A percentile compares a stretch with the other conserved stretches of the same genome.
These are phyloP conservation scores for Pleurozium schreberi DNA, from an alignment of 225 moss, liverwort and hornwort species.

Conservation along the genomic window DNA sequence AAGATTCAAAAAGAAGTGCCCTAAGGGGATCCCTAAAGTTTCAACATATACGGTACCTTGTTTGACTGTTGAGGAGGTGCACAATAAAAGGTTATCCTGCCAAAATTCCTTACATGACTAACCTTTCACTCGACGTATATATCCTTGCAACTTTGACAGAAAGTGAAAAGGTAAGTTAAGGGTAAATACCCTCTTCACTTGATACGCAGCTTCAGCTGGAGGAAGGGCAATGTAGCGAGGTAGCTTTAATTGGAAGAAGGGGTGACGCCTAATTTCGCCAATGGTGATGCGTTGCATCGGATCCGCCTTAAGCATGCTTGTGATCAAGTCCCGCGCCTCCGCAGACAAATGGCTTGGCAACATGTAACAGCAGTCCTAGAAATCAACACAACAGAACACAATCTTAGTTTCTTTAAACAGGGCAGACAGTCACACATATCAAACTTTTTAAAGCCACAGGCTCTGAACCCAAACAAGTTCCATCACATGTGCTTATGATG, in stretches of 20 bases:
- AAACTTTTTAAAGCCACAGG: neutral
- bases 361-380: conserved; percentile 48
- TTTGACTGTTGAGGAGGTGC: neutral
- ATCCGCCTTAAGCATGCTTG: conserved; percentile 56
- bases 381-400: neutral
- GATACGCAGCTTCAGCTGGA: conserved; percentile 31
- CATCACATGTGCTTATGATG: neutral
- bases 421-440: no score
- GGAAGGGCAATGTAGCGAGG: conserved; percentile 44
- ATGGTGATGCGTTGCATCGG: conserved; percentile 56
- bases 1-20: neutral
- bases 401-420: neutral
- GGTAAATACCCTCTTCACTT: conserved; percentile 41
- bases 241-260: conserved; percentile 38
- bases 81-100: neutral
- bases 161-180: neutral
- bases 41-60: neutral
- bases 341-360: conserved; percentile 51
- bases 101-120: neutral
- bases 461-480: neutral
- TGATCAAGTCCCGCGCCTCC: conserved; percentile 54
- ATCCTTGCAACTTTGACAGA: neutral
- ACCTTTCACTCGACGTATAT: neutral
- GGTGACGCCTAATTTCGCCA: conserved; percentile 50
- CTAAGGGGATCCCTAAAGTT: neutral